phyloP scores from a whole-genome alignment of 2,329 filamentous ascomycete genomes.

The Madurella fahalii region DNA sequence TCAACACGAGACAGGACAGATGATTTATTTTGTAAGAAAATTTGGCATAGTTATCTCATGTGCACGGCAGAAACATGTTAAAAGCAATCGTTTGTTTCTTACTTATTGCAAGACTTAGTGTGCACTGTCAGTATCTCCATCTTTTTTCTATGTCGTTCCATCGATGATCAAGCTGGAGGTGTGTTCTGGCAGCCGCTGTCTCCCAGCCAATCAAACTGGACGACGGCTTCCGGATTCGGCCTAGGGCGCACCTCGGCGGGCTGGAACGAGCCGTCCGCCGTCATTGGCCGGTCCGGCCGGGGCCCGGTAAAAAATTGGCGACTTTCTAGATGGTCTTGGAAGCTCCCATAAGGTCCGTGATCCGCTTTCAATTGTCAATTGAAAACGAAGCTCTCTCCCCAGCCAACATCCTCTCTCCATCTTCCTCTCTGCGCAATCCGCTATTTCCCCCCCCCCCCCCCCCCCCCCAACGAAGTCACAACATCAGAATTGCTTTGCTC shows the following conservation, averaged over 20 bases:
- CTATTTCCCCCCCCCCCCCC: background rate
- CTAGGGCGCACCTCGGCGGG: conserved; percentile 10
- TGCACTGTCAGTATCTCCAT: no score
- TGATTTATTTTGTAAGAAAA: no score
- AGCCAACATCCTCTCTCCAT: conserved; percentile 3
- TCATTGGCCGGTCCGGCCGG: conserved; percentile 12
- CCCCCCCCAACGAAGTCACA: no score
- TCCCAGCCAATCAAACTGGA: conserved; percentile 5
- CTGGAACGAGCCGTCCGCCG: conserved; percentile 23
- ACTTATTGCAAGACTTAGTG: no score
- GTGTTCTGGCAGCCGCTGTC: background rate
- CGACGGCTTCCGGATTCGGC: background rate
- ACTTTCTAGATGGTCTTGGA: conserved; percentile 34
- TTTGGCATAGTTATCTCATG: no score
- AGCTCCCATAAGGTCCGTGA: conserved; percentile 25
- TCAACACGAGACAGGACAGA: no score
- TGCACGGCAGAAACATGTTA: no score
- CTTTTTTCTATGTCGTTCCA: background rate
- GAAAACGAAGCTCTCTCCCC: conserved; percentile 14
- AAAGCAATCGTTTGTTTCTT: no score
- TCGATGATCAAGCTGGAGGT: background rate
- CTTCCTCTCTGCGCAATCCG: conserved; percentile 1
- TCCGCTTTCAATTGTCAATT: conserved; percentile 12
- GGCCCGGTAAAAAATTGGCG: conserved; percentile 25
- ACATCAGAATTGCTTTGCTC: background rate